Evolutionary conservation across 257 asterid genomes (phyloP), one percentile per base, ranked within the genome.

Genomic region (Verbena officinalis): DNA sequence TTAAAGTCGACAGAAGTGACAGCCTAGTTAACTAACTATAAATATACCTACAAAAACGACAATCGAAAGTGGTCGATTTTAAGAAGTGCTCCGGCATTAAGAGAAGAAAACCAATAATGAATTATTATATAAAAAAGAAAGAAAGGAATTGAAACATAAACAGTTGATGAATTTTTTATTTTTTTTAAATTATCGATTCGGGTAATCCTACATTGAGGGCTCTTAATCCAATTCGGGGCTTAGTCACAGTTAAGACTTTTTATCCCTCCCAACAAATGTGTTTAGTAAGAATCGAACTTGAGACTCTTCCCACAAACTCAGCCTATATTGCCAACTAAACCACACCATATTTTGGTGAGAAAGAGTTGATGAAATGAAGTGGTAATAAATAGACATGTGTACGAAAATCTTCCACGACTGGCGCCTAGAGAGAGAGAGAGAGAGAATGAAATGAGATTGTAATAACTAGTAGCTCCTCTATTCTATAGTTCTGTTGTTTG

Each of bases 401-500:
- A 50, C 40, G 55, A 45, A 68, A 40, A 62, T 21, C 27, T 64
- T 48, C n/a, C 23, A 52, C 4, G 48, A 65, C 23, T 51, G 12
- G 64, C 54, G 63, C 27, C 40, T 36, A 36, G 40, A 9, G 9
- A 36, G 40, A 36, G 40, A 3, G 40, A 36, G 40, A 30, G 36
- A 30, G 36, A 30, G 36, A 30, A 7, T 2, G 36, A 30, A 7
- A 30, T 3, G 7, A 7, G 36, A 30, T 30, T 3, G 36, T 62
- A 61, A 27, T 60, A 66, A 74, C 74, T 62, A 62, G 31, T 66
- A 68, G 78, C 75, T 67, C 56, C 27, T 44, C 40, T 59, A 61
- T 30, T n/a, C 52, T 27, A 27, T 27, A 27, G 33, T 27, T 27
- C n/a, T 27, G 33, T 45, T 57, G 14, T 7, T 36, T 36, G 40